These are phyloP conservation scores for Metahyphopichia silvanorum DNA, from an alignment of 805 yeast genomes.

Conservation along the genomic window DNA sequence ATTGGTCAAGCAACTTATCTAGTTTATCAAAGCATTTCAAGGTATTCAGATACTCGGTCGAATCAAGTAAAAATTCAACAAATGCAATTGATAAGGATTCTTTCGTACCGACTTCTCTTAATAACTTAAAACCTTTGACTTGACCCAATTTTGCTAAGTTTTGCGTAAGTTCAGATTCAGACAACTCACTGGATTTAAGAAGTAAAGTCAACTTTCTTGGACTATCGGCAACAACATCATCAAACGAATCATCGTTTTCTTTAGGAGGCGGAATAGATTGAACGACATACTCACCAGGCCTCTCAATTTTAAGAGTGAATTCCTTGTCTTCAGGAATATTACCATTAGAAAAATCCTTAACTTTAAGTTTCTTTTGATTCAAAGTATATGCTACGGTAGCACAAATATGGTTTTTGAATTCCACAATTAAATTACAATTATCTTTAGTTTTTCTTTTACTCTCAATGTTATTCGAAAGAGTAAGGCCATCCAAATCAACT, in stretches of 20 bases:
- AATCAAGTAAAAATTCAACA: slow-evolving; percentile 36
- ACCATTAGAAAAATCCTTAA: slow-evolving; percentile 8
- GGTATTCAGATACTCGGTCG: slow-evolving; percentile 9
- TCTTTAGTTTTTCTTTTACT: slow-evolving; percentile 33
- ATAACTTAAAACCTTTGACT: slow-evolving; percentile 38
- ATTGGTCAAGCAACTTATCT: slow-evolving; percentile 10
- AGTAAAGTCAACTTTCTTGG: slow-evolving; percentile 45
- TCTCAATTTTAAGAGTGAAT: slow-evolving; percentile 10
- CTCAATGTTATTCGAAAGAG: slow-evolving; percentile 27
- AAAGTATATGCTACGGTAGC: slow-evolving; percentile 56
- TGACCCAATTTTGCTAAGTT: slow-evolving; percentile 39
- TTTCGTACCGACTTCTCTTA: slow-evolving; percentile 46
- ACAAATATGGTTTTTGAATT: slow-evolving; percentile 46
- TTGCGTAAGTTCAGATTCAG: slow-evolving; percentile 42
- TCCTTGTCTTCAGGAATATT: slow-evolving; percentile 15
- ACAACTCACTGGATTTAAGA: slow-evolving; percentile 40
- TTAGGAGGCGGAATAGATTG: slow-evolving; percentile 19
- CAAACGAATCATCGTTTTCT: slow-evolving; percentile 18
- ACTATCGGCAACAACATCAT: slow-evolving; percentile 37
- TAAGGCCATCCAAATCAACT: slow-evolving; percentile 39
- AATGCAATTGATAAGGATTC: slow-evolving; percentile 59
- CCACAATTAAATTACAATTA: slow-evolving; percentile 42
- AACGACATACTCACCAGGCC: slow-evolving; percentile 37
- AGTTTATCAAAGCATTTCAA: slow-evolving; percentile 10
- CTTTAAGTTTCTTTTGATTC: slow-evolving; percentile 25